Conservation (phyloP, 1,284 basidiomycete genomes). For the Amylostereum areolatum region DNA sequence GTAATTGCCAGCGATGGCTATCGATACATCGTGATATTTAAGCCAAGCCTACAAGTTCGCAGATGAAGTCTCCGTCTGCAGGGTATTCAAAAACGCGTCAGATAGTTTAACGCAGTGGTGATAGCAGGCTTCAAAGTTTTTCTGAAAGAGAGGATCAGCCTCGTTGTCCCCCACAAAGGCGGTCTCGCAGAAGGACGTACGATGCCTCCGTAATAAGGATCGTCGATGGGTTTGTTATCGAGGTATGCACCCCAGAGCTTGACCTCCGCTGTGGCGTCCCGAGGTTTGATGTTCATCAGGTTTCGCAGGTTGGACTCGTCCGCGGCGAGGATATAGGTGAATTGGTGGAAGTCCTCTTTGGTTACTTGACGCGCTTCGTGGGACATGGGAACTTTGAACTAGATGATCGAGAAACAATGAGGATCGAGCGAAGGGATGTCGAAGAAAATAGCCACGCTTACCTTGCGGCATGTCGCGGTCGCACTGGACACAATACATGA, state of each 20-base stretch:
- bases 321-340: conserved; percentile 68
- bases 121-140: conserved; percentile 55
- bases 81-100: conserved; percentile 67
- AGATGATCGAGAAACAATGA: background rate
- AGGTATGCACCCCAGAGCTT: conserved; percentile 72
- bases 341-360: conserved; percentile 52
- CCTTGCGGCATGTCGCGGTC: conserved; percentile 56
- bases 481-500: conserved; percentile 36
- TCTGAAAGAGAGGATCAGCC: conserved; percentile 23
- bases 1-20: no score
- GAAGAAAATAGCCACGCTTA: conserved; percentile 13
- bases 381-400: conserved; percentile 58
- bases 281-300: conserved; percentile 50
- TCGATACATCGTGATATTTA: background rate
- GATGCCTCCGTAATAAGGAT: conserved; percentile 70
- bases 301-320: conserved; percentile 61
- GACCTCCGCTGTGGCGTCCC: conserved; percentile 50
- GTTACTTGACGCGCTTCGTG: conserved; percentile 56
- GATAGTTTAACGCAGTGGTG: conserved; percentile 62
- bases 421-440: background rate
- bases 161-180: background rate
- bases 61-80: conserved; percentile 27
- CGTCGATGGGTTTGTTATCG: conserved; percentile 57
- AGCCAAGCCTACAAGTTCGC: background rate
- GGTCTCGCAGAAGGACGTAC: conserved; percentile 31